Percentiles rank a stretch among this genome's conserved stretches.
These are phyloP conservation scores for Xerophyta viscosa DNA, from an alignment of 106 monocot species.

Conservation along the genomic window DNA sequence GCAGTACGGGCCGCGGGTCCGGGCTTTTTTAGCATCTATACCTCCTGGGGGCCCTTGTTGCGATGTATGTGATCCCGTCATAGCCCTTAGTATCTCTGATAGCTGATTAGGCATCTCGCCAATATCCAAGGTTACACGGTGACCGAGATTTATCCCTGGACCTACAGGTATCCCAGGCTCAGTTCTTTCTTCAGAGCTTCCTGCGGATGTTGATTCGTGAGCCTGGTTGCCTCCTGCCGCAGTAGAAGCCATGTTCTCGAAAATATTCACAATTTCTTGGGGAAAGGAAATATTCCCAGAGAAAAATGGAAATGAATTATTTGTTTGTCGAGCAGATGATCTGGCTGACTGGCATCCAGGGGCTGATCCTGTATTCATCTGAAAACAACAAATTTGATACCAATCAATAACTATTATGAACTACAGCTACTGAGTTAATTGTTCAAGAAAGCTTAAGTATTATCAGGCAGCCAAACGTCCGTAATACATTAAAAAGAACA, in stretches of 20 bases:
- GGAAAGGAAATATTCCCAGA: constrained; percentile 12
- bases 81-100: constrained; percentile 25
- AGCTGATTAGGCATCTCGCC: constrained; percentile 16
- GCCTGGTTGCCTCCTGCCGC: neutral
- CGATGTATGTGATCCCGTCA: constrained; percentile 21
- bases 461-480: too few relatives aligned
- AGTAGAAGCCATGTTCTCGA: constrained; percentile 8
- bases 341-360: constrained; percentile 3
- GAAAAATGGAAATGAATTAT: constrained; percentile 8
- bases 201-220: constrained; percentile 2
- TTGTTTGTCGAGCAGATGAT: constrained; percentile 8
- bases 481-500: too few relatives aligned
- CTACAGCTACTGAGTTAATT: too few relatives aligned
- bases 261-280: constrained; percentile 11
- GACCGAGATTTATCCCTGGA: too few relatives aligned
- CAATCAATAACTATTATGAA: neutral
- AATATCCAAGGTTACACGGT: constrained; percentile 13
- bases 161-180: constrained; percentile 4
- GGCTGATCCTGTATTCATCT: constrained; percentile 2
- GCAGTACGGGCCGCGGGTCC: too few relatives aligned
- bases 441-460: too few relatives aligned
- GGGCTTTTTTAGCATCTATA: too few relatives aligned
- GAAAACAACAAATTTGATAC: neutral
- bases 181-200: constrained; percentile 6
- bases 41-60: constrained; percentile 6